phyloP scores from a whole-genome alignment of 2,329 filamentous ascomycete species.

The Mycosphaerella sp. region DNA sequence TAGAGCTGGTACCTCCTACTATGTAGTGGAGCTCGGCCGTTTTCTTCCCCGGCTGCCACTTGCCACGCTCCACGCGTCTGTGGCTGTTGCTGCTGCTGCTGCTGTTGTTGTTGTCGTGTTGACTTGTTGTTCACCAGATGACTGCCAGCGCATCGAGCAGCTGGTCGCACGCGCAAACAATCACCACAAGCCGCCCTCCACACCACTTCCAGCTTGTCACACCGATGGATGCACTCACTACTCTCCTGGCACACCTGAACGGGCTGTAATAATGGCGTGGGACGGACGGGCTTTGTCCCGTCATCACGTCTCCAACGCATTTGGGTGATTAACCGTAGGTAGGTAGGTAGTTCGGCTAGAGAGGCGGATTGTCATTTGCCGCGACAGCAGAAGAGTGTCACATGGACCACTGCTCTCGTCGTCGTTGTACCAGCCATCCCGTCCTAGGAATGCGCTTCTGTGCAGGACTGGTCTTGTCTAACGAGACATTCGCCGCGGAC shows the following conservation, averaged over 20 bases:
- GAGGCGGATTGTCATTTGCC: too few species aligned
- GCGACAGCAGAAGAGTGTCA: too few species aligned
- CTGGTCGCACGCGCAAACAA: constrained; percentile 5
- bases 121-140: constrained; percentile 4
- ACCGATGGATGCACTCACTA: background rate
- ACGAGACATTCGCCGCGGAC: background rate
- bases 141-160: constrained; percentile 12
- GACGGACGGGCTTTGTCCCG: too few species aligned
- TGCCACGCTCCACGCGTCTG: too few species aligned
- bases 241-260: too few species aligned
- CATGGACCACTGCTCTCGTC: too few species aligned
- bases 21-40: background rate
- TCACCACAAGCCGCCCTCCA: background rate
- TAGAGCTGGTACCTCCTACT: too few species aligned
- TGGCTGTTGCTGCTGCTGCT: background rate
- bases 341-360: too few species aligned
- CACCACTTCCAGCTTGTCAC: background rate
- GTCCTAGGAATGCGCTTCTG: background rate
- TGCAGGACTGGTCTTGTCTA: background rate
- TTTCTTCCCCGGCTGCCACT: constrained; percentile 7
- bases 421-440: background rate
- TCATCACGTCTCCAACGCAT: too few species aligned
- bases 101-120: background rate
- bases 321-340: too few species aligned
- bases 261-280: too few species aligned